phyloP scores from a whole-genome alignment of 352 stramenopile species.

The Globisporangium orthogonon region DNA sequence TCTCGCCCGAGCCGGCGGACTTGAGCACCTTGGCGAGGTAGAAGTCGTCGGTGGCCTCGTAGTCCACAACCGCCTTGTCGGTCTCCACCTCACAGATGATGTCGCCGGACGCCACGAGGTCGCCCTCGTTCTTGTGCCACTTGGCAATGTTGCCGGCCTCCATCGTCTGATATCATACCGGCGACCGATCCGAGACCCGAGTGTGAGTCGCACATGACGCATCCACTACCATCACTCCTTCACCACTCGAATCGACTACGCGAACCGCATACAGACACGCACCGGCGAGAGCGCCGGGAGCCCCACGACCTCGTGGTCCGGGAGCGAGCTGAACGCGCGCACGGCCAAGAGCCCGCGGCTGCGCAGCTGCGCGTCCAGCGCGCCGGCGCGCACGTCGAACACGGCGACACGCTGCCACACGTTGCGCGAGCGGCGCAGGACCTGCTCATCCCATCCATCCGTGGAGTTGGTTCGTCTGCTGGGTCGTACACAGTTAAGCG shows the following conservation, averaged over 20 bases:
- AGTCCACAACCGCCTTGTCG: slow-evolving; percentile 98
- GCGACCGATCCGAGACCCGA: too few species aligned
- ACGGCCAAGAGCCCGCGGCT: slow-evolving; percentile 17
- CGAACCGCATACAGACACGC: slow-evolving; percentile 1
- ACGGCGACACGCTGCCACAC: slow-evolving; percentile 52
- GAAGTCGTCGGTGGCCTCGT: slow-evolving; percentile 95
- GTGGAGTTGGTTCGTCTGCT: not conserved
- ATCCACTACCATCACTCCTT: too few species aligned
- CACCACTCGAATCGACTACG: not conserved
- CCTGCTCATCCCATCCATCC: slow-evolving; percentile 14
- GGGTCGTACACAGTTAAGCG: not conserved
- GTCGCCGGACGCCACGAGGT: slow-evolving; percentile 89
- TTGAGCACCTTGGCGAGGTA: slow-evolving; percentile 95
- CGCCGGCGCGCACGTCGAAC: slow-evolving; percentile 30
- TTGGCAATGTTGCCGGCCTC: slow-evolving; percentile 91
- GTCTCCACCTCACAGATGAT: slow-evolving; percentile 96
- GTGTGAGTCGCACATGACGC: too few species aligned
- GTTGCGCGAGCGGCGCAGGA: slow-evolving; percentile 43
- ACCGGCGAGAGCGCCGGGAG: slow-evolving; percentile 64
- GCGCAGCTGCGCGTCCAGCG: slow-evolving; percentile 14
- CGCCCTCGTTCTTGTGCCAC: slow-evolving; percentile 91
- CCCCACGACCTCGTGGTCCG: slow-evolving; percentile 73
- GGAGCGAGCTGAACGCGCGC: slow-evolving; percentile 51
- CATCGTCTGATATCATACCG: slow-evolving; percentile 90
- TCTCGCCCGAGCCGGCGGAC: slow-evolving; percentile 73